Base-by-base conservation (phyloP, 2,329 filamentous ascomycete genomes). In the Hawksworthiomyces lignivorus region DNA sequence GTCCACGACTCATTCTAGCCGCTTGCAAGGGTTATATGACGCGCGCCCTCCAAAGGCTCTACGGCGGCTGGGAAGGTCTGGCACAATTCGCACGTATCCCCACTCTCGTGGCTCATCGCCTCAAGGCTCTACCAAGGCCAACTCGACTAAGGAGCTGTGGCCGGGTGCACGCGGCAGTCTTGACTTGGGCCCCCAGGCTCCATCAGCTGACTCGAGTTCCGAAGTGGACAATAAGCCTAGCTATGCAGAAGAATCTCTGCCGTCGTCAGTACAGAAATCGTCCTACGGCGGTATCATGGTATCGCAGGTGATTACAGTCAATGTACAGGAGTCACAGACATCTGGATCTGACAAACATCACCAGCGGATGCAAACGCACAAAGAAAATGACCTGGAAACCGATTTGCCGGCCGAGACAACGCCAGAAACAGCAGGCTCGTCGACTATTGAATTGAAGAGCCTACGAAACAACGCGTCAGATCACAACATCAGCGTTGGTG, bases 271-370 rank as follows among this genome's bases (percentile, higher is more conserved):
- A n/a, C n/a, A n/a, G n/a, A n/a, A 36, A 20, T 32, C 30, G 27
- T 37, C 41, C 9, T 44, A 35, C 32, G 45, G 45, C 17, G 45
- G 45, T 9, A 47, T 47, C 38, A 47, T 47, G 45, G 45, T 47
- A n/a, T 44, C 41, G 12, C 45, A 47, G 29, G 41, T 44, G 21
- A 44, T 47, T 5, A 47, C 45, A 10, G 30, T 45, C 14, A 34
- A 41, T 14, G 43, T 45, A n/a, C 20, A 22, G n/a, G 22, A 43
- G 27, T 11, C 21, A 18, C 21, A 12, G 30, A n/a, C 30, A 32
- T 18, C 9, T 18, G 11, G n/a, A 15, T 4, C n/a, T 18, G 10
- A 4, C 6, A 30, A 32, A n/a, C 9, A 32, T 20, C 38, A 14
- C 22, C 30, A n/a, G 30, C 22, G 38, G 7, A 22, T 27, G 12